Conservation (phyloP, 768 basidiomycete species). For the Sporobolomyces pararoseus region DNA sequence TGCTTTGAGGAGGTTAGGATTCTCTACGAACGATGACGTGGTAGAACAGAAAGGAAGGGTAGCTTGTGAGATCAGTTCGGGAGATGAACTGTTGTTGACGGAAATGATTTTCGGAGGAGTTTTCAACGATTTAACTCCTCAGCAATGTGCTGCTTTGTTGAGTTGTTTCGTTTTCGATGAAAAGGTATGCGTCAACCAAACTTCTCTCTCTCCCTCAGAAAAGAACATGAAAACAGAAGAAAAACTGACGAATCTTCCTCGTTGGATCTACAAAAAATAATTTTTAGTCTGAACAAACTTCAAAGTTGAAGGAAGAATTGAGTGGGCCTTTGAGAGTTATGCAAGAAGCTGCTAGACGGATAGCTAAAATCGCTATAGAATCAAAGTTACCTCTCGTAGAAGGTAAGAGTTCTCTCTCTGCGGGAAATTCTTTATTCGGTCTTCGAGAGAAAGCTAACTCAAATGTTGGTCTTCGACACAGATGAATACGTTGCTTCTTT, state of each 20-base stretch:
- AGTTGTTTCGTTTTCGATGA: slow-evolving; percentile 98
- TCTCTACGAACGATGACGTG: slow-evolving; percentile 82
- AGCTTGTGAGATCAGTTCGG: slow-evolving; percentile 96
- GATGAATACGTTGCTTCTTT: slow-evolving; percentile 91
- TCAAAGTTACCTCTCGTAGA: slow-evolving; percentile 83
- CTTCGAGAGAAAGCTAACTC: too few species aligned
- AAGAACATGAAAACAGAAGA: not conserved
- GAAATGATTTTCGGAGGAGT: slow-evolving; percentile 96
- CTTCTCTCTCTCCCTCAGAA: not conserved
- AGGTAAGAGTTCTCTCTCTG: slow-evolving; percentile 45
- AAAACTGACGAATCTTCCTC: not conserved
- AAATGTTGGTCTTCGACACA: not conserved
- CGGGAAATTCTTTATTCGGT: too few species aligned
- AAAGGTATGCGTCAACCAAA: slow-evolving; percentile 60
- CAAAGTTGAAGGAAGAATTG: slow-evolving; percentile 86
- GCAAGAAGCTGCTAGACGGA: slow-evolving; percentile 91
- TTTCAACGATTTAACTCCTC: slow-evolving; percentile 83
- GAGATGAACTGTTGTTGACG: slow-evolving; percentile 91
- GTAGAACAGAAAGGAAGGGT: slow-evolving; percentile 98
- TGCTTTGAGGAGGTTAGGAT: slow-evolving; percentile 83
- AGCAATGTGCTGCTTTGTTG: slow-evolving; percentile 87
- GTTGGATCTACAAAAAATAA: not conserved
- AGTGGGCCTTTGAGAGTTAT: slow-evolving; percentile 86
- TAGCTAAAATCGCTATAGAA: slow-evolving; percentile 95
- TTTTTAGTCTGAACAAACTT: slow-evolving; percentile 72